Conservation (phyloP, 805 yeast species). For the Diddensiella caesifluorescens region DNA sequence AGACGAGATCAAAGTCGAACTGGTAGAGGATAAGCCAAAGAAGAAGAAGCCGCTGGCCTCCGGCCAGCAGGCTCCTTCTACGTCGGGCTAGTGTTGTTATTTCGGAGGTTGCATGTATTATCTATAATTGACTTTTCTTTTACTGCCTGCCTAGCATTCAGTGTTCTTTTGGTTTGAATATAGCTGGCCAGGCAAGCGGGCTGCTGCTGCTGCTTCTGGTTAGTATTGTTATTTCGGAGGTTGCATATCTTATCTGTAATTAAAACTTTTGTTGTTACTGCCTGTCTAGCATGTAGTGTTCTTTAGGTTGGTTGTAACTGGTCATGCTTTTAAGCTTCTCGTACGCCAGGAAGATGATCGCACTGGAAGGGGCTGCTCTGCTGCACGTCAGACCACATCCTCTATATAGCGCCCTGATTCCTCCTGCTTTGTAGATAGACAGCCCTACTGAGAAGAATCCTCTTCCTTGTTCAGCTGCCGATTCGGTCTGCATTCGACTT, state of each 20-base stretch:
- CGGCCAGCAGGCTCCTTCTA: too few relatives aligned
- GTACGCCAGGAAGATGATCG: slow-evolving; percentile 74
- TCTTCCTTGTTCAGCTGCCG: slow-evolving; percentile 25
- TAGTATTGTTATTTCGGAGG: too few relatives aligned
- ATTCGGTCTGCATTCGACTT: slow-evolving; percentile 71
- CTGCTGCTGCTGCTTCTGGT: too few relatives aligned
- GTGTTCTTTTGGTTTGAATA: too few relatives aligned
- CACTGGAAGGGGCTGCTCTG: slow-evolving; percentile 87
- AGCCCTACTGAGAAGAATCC: slow-evolving; percentile 38
- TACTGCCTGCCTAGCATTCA: too few relatives aligned
- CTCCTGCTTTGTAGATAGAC: slow-evolving; percentile 45
- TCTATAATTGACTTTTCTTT: too few relatives aligned
- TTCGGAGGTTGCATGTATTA: too few relatives aligned
- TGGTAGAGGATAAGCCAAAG: slow-evolving; percentile 74
- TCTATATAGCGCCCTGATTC: slow-evolving; percentile 67
- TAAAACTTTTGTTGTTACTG: slow-evolving; percentile 3
- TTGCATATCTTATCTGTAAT: too few relatives aligned
- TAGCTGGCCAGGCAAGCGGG: too few relatives aligned
- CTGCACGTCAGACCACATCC: slow-evolving; percentile 79
- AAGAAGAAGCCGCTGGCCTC: slow-evolving; percentile 49
- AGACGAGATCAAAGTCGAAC: slow-evolving; percentile 82
- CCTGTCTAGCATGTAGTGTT: slow-evolving; percentile 1
- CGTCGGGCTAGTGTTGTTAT: too few relatives aligned
- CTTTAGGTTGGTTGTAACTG: not conserved
- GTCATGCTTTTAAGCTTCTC: slow-evolving; percentile 38